Base-by-base conservation (phyloP, 169 alveolate species). In the Plasmodium relictum region DNA sequence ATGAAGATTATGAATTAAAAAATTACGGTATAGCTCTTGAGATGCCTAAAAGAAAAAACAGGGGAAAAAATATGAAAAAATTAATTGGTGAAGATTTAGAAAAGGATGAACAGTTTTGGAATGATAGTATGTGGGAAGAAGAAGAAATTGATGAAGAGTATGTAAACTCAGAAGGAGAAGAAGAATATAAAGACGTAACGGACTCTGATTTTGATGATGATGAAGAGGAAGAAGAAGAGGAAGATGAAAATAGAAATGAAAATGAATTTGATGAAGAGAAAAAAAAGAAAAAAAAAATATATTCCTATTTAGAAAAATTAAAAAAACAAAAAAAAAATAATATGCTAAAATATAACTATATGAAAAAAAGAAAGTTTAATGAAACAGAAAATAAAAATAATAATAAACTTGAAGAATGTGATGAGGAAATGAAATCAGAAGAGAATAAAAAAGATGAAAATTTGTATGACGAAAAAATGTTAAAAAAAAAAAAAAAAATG, bases 81-180 rank as follows among this genome's bases (percentile, higher is more conserved):
- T 92, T 95, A 8, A 93, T 95, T 0, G 97, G 97, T 0, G 97
- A 95, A 54, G 96, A 93, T 42, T 85, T 93, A 20, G 97, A 95
- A 80, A 92, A 94, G 85, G 97, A 95, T 69, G 94, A 92, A 83
- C 93, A 88, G 50, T 95, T 95, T 68, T 95, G 97, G 97, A 94
- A 94, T 37, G 96, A 95, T 73, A 72, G 88, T 42, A 95, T 97
- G 4, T 95, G 97, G 97, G 96, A 91, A 31, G 97, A 95, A 73
- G 97, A 95, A 73, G 95, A 89, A 44, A 95, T 88, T 7, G 97
- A 95, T 61, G 96, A 91, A 73, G 97, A 95, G 54, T 95, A 95
- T 93, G 95, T 93, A 59, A 93, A 96, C 92, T 93, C 96, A 45
- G 97, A 95, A 69, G 97, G 96, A 4, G 97, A 95, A 73, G 97